Conservation (phyloP, 1,284 basidiomycete genomes). For the Melampsora larici-populina region DNA sequence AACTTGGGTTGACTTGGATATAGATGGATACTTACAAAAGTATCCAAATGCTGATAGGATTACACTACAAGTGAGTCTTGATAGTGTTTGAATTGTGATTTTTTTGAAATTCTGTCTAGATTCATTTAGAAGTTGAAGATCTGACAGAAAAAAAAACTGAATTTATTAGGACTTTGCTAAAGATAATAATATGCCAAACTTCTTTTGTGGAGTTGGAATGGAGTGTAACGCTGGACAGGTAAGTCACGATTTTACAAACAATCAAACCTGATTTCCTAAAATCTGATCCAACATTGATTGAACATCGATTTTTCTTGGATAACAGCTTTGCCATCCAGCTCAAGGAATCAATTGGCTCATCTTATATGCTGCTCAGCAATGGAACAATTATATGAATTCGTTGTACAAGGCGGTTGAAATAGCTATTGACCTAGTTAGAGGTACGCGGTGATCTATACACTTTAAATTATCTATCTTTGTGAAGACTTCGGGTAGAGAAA, state of each 20-base stretch:
- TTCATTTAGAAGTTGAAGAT: too few species aligned
- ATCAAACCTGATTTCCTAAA: neutral
- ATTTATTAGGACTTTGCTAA: slow-evolving; percentile 41
- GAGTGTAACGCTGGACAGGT: slow-evolving; percentile 40
- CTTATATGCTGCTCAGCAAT: slow-evolving; percentile 38
- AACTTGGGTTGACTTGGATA: slow-evolving; percentile 29
- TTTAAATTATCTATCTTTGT: neutral
- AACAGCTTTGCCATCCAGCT: slow-evolving; percentile 36
- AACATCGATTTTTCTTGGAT: neutral
- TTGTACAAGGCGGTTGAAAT: slow-evolving; percentile 28
- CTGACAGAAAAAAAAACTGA: neutral
- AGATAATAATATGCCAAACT: slow-evolving; percentile 35
- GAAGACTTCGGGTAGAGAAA: neutral
- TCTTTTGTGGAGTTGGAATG: slow-evolving; percentile 38
- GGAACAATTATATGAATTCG: slow-evolving; percentile 42
- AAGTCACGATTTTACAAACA: neutral
- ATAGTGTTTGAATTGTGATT: neutral
- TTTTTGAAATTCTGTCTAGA: neutral
- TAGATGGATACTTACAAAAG: slow-evolving; percentile 32
- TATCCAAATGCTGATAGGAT: slow-evolving; percentile 38
- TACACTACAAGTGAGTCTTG: slow-evolving; percentile 22
- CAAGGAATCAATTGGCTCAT: slow-evolving; percentile 42
- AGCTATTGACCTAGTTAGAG: slow-evolving; percentile 26
- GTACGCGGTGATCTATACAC: neutral
- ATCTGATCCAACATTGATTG: neutral